A percentile compares a stretch with the other conserved stretches of the same genome.
Evolutionary conservation across 495 filamentous ascomycete genomes (phyloP).

Genomic region (Aspergillus diversus): DNA sequence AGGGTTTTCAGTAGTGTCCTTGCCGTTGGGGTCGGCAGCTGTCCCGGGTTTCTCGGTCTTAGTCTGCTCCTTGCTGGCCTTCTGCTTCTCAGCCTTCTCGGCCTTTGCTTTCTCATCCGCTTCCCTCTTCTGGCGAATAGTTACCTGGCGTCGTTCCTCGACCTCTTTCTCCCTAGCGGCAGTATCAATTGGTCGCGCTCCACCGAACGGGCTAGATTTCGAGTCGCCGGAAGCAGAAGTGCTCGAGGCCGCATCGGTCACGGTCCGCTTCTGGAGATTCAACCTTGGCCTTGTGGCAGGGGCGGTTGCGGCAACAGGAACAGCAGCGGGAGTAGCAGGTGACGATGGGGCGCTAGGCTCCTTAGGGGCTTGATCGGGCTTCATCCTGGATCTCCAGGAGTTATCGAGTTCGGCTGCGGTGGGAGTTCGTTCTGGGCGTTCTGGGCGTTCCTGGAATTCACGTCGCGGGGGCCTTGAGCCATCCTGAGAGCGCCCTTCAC

Average conservation of each 20-base stretch:
- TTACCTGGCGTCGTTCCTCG: constrained; percentile 79
- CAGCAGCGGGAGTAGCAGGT: constrained; percentile 30
- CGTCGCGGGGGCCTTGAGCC: constrained; percentile 81
- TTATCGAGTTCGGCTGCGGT: constrained; percentile 86
- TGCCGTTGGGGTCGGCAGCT: constrained; percentile 49
- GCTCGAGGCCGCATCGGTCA: constrained; percentile 68
- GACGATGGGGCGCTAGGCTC: constrained; percentile 67
- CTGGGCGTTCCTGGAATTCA: constrained; percentile 59
- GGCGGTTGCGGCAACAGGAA: constrained; percentile 44
- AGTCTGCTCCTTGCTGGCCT: constrained; percentile 55
- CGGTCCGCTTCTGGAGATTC: constrained; percentile 85
- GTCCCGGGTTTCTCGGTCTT: constrained; percentile 56
- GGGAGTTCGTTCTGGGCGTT: constrained; percentile 61
- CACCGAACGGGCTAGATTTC: constrained; percentile 91
- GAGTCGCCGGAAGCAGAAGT: constrained; percentile 58
- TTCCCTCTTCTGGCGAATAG: constrained; percentile 80
- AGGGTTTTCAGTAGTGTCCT: constrained; percentile 46
- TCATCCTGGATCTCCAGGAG: constrained; percentile 85
- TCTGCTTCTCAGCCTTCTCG: constrained; percentile 64
- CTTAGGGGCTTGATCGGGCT: constrained; percentile 65
- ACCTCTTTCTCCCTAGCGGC: constrained; percentile 84
- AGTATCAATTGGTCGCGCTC: constrained; percentile 86
- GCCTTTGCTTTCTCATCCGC: constrained; percentile 83
- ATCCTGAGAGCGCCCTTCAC: constrained; percentile 78
- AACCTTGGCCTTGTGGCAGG: constrained; percentile 70